Percentiles rank a stretch among this genome's conserved stretches.
Evolutionary conservation across 2,329 filamentous ascomycete species (phyloP).

Genomic region (Hypomyces perniciosus): DNA sequence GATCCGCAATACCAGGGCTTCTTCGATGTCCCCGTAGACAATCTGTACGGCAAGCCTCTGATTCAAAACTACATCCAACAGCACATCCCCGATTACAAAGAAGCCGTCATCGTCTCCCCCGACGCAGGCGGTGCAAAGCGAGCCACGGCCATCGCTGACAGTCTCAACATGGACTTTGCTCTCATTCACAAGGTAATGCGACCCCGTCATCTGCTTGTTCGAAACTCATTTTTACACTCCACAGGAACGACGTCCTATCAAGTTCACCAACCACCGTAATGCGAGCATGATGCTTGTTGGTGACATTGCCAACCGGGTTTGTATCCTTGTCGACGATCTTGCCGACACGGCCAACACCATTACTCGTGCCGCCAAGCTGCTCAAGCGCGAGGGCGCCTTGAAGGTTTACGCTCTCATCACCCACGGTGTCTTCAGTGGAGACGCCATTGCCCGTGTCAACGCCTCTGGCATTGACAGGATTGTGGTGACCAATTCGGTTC

Average conservation of each 20-base stretch:
- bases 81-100: conserved; percentile 75
- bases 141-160: conserved; percentile 90
- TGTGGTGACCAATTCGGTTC: conserved; percentile 90
- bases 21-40: conserved; percentile 98
- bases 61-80: conserved; percentile 68
- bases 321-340: conserved; percentile 90
- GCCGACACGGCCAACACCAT: conserved; percentile 97
- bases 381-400: conserved; percentile 92
- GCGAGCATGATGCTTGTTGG: conserved; percentile 95
- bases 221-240: conserved; percentile 34
- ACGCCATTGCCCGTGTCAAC: conserved; percentile 91
- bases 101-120: conserved; percentile 89
- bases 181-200: conserved; percentile 81
- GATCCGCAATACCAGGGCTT: conserved; percentile 98
- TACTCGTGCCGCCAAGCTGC: conserved; percentile 88
- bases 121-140: conserved; percentile 96
- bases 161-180: conserved; percentile 89
- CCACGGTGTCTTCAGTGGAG: conserved; percentile 90
- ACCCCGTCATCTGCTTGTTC: conserved; percentile 28
- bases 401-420: conserved; percentile 89
- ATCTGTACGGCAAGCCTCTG: conserved; percentile 80
- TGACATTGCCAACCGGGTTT: conserved; percentile 71
- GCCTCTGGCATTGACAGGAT: conserved; percentile 89
- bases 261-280: conserved; percentile 82
- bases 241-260: conserved; percentile 81